Evolutionary conservation across 495 filamentous ascomycete species (phyloP).

Genomic region (Polyplosphaeria fusca): DNA sequence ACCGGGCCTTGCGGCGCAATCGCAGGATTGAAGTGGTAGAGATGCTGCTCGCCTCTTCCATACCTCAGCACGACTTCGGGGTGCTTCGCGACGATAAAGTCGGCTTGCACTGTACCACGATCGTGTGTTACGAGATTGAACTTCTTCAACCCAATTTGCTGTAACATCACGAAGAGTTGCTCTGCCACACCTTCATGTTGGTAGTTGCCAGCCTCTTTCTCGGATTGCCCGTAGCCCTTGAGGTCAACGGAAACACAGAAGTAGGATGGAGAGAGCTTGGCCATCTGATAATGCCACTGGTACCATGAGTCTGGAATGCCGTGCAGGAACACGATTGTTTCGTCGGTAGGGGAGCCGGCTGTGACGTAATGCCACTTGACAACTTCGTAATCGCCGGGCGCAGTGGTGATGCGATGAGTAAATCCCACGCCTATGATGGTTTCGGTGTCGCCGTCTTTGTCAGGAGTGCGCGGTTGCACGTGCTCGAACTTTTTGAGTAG

Average conservation of each 20-base stretch:
- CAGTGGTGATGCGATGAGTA: not conserved
- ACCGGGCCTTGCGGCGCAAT: slow-evolving; percentile 9
- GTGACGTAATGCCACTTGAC: slow-evolving; percentile 2
- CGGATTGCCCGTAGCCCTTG: slow-evolving; percentile 12
- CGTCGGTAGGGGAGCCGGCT: not conserved
- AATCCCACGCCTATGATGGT: not conserved
- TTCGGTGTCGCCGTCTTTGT: not conserved
- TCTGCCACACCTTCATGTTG: slow-evolving; percentile 1
- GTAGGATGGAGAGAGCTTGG: not conserved
- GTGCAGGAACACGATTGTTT: slow-evolving; percentile 1
- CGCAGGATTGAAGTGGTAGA: slow-evolving; percentile 16
- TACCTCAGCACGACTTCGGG: slow-evolving; percentile 11
- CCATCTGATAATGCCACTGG: slow-evolving; percentile 15
- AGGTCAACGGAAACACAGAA: slow-evolving; percentile 3
- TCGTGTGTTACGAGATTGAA: slow-evolving; percentile 13
- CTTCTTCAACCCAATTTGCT: not conserved
- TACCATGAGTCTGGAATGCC: slow-evolving; percentile 5
- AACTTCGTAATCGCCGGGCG: not conserved
- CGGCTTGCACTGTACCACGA: slow-evolving; percentile 11
- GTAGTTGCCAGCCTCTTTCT: slow-evolving; percentile 4
- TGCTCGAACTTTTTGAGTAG: not conserved
- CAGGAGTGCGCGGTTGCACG: not conserved
- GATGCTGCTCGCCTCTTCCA: slow-evolving; percentile 14
- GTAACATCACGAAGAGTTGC: not conserved
- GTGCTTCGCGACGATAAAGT: slow-evolving; percentile 16